Base-by-base conservation (phyloP, 371 early-diverging fungal genomes). In the Dinochytrium kinnereticum region DNA sequence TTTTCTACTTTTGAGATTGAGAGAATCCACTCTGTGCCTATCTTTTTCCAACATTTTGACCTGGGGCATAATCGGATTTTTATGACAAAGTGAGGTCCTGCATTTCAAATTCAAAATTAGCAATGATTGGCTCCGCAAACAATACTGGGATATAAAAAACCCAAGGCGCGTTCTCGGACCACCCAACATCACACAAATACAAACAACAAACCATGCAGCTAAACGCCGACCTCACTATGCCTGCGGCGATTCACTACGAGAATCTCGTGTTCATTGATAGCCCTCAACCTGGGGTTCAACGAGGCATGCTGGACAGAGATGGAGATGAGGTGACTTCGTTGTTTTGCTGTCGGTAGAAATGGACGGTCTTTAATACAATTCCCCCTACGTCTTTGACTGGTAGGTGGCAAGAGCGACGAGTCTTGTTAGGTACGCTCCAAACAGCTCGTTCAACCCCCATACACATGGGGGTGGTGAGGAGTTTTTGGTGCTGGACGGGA, bases 401-500 rank as follows among this genome's bases (percentile, higher is more conserved):
- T 53, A 53, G 55, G 55, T 71, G 7, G 79, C 76, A 1, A 59
- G 78, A n/a, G 75, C 74, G 10, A 78, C 79, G 1, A 67, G 76
- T 17, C 70, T 78, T 0, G 75, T 78, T 30, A 68, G 76, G 7
- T 78, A 75, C 66, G 70, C 51, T 10, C 72, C 79, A 34, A 69
- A 68, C 51, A 33, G 50, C 24, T 24, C 38, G 17, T 78, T 78
- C 39, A 68, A 68, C 1, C 33, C 19, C 24, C 79, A 78, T 64
- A 68, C 69, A 10, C 76, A 78, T 64, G 31, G 34, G 15, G 73
- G 71, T 30, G 79, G 79, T 21, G 79, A 78, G 68, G 79, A 78
- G 74, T 73, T 78, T 68, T 64, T 75, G n/a, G 79, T 78, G n/a
- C 64, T 75, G n/a, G 69, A 75, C 37, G 76, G 79, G 0, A 61